phyloP scores from a whole-genome alignment of 345 rosid genomes.

The Citrus trifoliata region DNA sequence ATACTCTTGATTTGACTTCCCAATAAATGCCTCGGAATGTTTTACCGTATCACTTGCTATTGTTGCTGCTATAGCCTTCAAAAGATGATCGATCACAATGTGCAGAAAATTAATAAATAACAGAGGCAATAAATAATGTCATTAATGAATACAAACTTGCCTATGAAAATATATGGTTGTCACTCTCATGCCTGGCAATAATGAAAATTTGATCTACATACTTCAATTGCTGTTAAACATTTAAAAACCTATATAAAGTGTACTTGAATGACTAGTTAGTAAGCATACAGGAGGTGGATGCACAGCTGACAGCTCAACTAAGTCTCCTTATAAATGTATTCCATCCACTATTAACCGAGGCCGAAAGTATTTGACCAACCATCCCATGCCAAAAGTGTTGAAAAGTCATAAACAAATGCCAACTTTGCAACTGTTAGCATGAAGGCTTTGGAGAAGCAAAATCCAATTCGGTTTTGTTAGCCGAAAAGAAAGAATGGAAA shows the following conservation, averaged over 20 bases:
- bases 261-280: not conserved
- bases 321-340: not conserved
- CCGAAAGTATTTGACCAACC: not conserved
- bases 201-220: not conserved
- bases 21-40: conserved; percentile 86
- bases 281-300: not conserved
- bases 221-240: not conserved
- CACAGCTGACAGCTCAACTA: not conserved
- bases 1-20: conserved; percentile 68
- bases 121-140: not conserved
- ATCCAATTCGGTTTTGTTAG: too few species aligned
- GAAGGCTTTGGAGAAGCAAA: too few species aligned
- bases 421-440: too few species aligned
- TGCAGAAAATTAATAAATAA: conserved; percentile 2
- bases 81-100: conserved; percentile 4
- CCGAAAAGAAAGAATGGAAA: too few species aligned
- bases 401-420: too few species aligned
- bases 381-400: not conserved
- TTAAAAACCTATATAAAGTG: not conserved
- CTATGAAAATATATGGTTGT: not conserved
- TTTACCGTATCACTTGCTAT: conserved; percentile 68
- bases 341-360: not conserved
- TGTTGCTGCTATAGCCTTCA: conserved; percentile 86
- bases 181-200: not conserved
- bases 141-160: not conserved